Base-by-base conservation (phyloP, 257 asterid species). In the Nicotiana sylvestris region DNA sequence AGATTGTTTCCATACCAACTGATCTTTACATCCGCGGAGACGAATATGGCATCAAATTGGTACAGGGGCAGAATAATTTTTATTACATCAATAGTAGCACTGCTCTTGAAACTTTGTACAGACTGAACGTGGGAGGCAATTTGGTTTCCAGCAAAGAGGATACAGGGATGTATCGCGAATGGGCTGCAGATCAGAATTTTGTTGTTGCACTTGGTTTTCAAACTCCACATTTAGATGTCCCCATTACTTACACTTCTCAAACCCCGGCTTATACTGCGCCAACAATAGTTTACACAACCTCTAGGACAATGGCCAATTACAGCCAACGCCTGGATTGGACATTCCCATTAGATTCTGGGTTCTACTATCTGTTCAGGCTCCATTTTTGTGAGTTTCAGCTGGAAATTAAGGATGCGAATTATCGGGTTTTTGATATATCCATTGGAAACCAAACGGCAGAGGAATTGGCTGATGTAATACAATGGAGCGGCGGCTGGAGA, bases 111-210 rank as follows among this genome's bases (percentile, higher is more conserved):
- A 88, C 82, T 39, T 33, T 87, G 21, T 85, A 88, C 91, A 66
- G 95, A 86, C 84, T 92, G 7, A 90, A 92, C 61, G 91, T 89
- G 2, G 97, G 93, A 9, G 90, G 91, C 1, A 0, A 0, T 1
- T 0, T 0, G 1, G 77, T 90, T 2, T 4, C 0, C 2, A 77
- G 57, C 0, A 35, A 32, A 1, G 21, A 35, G 0, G 95, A 92
- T 49, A 85, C 90, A 13, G 93, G 97, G 35, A 89, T 90, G 97
- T 90, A 84, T 55, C 92, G 95, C 2, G 57, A 25, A 37, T 92
- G 97, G 97, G 0, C 1, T 13, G 0, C 0, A 1, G 95, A 90
- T 76, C 65, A 77, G 0, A 1, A 12, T 6, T 81, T 17, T 21
- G 13, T 65, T 35, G n/a, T 17, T 15, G 78, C 37, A 8, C 18